Base-by-base conservation (phyloP, 2,329 filamentous ascomycete species). In the Furcasterigmium furcatum region DNA sequence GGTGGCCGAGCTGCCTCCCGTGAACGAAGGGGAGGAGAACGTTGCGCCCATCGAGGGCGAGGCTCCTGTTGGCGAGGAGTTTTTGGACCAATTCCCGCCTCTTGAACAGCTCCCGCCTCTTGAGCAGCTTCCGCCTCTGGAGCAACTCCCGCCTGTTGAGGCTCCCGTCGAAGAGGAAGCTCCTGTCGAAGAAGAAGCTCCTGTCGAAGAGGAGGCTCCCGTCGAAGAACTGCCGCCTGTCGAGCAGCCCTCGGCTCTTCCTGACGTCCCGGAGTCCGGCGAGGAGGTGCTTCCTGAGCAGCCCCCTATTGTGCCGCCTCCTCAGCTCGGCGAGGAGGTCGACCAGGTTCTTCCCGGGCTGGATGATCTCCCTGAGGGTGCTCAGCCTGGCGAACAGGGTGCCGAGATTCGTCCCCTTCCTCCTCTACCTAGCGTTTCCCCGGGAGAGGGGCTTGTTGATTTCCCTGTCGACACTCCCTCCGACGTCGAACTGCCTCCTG, bases 341-440 rank as follows among this genome's bases (percentile, higher is more conserved):
- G 16, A 18, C n/a, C 34, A 16, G 16, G n/a, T 18, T 8, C n/a
- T 19, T 6, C n/a, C 9, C 6, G n/a, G n/a, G 7, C n/a, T 36
- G 22, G 30, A 35, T 5, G 41, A 32, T 9, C 22, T 43, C n/a
- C 41, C 41, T 16, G 41, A 27, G 13, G 41, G 41, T 20, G 30
- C n/a, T 13, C 18, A 20, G 10, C 20, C 30, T 10, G 41, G 41
- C 10, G 41, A 38, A 18, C 41, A 43, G 32, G 41, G 41, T 16
- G 41, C 41, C 21, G 41, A 43, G 32, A 21, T 43, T 14, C n/a
- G 41, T 21, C 41, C 41, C 19, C 41, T 43, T 20, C 41, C 41
- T 4, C 9, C 34, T 19, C 34, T 36, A 9, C n/a, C 16, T 18
- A 16, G 18, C 3, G 9, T 18, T 19, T 7, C 7, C 12, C 24